Evolutionary conservation across 2,329 filamentous ascomycete genomes (phyloP).

Genomic region (Penicillium corylophilum): DNA sequence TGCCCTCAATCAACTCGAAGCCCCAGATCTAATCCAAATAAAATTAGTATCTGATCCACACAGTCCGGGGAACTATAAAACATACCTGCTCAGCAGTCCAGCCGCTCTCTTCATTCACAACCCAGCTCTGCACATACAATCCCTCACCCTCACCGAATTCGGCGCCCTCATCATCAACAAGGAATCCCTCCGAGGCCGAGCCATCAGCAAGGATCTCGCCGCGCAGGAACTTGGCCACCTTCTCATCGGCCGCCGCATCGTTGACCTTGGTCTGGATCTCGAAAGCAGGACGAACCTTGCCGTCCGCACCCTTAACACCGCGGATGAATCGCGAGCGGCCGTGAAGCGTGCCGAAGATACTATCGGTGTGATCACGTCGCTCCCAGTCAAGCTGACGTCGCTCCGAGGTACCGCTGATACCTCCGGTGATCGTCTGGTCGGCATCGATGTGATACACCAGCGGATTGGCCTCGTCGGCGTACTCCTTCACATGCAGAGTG

Average conservation of each 20-base stretch:
- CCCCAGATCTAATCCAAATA: conserved; percentile 43
- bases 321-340: conserved; percentile 58
- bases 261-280: conserved; percentile 40
- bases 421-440: conserved; percentile 69
- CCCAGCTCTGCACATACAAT: conserved; percentile 50
- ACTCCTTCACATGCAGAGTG: conserved; percentile 62
- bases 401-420: conserved; percentile 66
- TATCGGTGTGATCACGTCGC: conserved; percentile 68
- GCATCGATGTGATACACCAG: conserved; percentile 65
- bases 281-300: conserved; percentile 35
- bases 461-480: conserved; percentile 43
- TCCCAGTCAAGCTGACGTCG: conserved; percentile 57
- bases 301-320: conserved; percentile 36
- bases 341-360: conserved; percentile 72
- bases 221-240: conserved; percentile 38
- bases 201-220: conserved; percentile 52
- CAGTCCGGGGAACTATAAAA: conserved; percentile 1
- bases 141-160: conserved; percentile 45
- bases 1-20: conserved; percentile 44
- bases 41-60: conserved; percentile 9
- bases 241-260: conserved; percentile 39
- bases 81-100: conserved; percentile 58
- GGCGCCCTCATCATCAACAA: conserved; percentile 53
- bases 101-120: conserved; percentile 46
- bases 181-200: conserved; percentile 59